Base-by-base conservation (phyloP, 2,329 filamentous ascomycete genomes). In the Ophiostoma himal-ulmi region DNA sequence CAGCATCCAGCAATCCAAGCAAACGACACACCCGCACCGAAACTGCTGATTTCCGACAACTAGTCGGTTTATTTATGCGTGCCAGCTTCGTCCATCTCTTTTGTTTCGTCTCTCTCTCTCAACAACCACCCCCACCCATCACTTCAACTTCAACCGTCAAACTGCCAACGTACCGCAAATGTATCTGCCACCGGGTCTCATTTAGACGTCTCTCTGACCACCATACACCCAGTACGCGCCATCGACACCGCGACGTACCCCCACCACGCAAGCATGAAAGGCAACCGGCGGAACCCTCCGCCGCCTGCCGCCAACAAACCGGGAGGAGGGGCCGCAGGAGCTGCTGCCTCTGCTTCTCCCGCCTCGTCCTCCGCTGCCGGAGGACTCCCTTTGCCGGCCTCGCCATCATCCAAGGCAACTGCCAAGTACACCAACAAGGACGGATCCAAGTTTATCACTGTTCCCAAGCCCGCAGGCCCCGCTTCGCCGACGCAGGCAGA, bases 341-440 rank as follows among this genome's bases (percentile, higher is more conserved):
- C 36, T 6, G 44, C 72, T 37, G 60, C 34, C 34, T 11, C 14
- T 60, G 17, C 20, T 30, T 30, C 30, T 30, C 4, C 30, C 4
- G 30, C 30, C 30, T 30, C 30, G 30, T 30, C 30, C 4, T 30
- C 30, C 74, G 26, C 72, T 73, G 37, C 62, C 75, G 37, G 36
- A 5, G 62, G 36, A 5, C 34, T 22, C 2, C 34, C 34, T 8
- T 71, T 75, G 14, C 83, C 86, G 75, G 78, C 82, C 74, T 86
- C 85, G 72, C 83, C 86, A 69, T 82, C 81, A 72, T 80, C 81
- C 68, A 85, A 83, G 77, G 75, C 78, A 71, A 86, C 84, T 22
- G 83, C 87, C 37, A 89, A 88, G 76, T 89, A 89, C 77, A 87
- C 84, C 72, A 89, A 89, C 76, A 89, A 89, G 78, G 87, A 90